phyloP scores from a whole-genome alignment of 805 yeast genomes.

The Wickerhamomyces xylosicus region DNA sequence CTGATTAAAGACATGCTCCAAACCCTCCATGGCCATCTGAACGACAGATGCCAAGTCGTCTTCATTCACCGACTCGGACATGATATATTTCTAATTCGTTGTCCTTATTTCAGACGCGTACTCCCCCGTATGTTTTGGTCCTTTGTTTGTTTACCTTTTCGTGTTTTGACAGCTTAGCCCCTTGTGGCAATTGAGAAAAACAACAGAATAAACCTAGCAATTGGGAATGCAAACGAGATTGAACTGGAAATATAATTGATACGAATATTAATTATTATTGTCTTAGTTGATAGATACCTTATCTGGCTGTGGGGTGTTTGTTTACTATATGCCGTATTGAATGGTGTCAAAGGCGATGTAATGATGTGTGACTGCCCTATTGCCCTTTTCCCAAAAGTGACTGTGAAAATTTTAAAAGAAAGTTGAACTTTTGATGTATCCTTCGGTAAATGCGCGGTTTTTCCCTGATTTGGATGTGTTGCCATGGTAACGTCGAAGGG shows the following conservation, averaged over 20 bases:
- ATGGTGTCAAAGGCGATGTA: background rate
- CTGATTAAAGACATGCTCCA: slow-evolving; percentile 5
- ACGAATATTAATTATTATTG: background rate
- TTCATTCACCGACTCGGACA: slow-evolving; percentile 11
- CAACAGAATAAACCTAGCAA: background rate
- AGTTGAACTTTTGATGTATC: background rate
- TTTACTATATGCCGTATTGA: background rate
- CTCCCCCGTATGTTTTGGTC: background rate
- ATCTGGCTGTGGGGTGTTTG: background rate
- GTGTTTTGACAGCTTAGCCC: background rate
- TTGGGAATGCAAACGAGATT: background rate
- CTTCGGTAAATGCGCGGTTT: background rate
- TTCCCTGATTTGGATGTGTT: background rate
- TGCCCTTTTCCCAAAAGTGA: background rate
- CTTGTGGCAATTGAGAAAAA: background rate
- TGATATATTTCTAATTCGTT: too few relatives aligned
- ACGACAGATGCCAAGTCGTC: slow-evolving; percentile 28
- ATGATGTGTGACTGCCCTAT: slow-evolving; percentile 1
- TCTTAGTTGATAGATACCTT: background rate
- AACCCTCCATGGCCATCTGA: slow-evolving; percentile 26
- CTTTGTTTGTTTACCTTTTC: background rate
- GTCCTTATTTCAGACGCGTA: slow-evolving; percentile 4
- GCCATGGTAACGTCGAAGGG: background rate
- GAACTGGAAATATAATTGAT: background rate
- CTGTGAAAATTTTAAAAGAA: background rate